Base-by-base conservation (phyloP, 2,329 filamentous ascomycete genomes). In the Sordariomycetes sp. region DNA sequence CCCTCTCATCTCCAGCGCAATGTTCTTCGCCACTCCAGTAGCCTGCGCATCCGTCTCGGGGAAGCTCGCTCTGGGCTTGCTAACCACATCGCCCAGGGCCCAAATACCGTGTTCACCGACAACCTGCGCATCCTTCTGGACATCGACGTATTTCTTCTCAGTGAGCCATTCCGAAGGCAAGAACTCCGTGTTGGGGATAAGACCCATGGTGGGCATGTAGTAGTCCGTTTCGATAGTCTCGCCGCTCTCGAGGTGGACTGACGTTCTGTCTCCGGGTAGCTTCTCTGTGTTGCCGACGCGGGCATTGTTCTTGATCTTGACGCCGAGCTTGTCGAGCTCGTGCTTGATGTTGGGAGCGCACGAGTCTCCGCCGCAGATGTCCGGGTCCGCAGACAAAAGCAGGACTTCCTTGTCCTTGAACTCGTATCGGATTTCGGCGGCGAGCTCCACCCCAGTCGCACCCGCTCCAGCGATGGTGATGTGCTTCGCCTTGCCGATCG, bases 391-490 rank as follows among this genome's bases (percentile, higher is more conserved):
- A 3, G 57, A 58, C 5, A 75, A 53, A 19, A 76, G 60, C 4
- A 70, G 40, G 21, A 76, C 58, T 39, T 64, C 58, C 42, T 71
- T 70, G 17, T 59, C 54, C 41, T 61, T 63, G 48, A 60, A 75
- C 42, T 65, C 66, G 49, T 58, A 66, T 31, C 58, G 63, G 18
- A 78, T 60, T 57, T 78, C 73, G 26, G 63, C 70, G 3, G 68
- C 66, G 5, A 63, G 49, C 54, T 78, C 73, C 35, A 72, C 60
- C 35, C 73, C 73, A 3, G 73, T 77, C 30, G 65, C 44, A 25
- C 73, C 73, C 2, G 63, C 72, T 32, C 73, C 73, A 4, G 61
- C 72, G n/a, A 78, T 54, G 37, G 75, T 61, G 45, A 77, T 64
- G 49, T 68, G 65, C 39, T 55, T 55, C 4, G 73, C 72, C 3